Evolutionary conservation across 805 yeast species (phyloP).

Genomic region (Myxozyma vanderwaltii): DNA sequence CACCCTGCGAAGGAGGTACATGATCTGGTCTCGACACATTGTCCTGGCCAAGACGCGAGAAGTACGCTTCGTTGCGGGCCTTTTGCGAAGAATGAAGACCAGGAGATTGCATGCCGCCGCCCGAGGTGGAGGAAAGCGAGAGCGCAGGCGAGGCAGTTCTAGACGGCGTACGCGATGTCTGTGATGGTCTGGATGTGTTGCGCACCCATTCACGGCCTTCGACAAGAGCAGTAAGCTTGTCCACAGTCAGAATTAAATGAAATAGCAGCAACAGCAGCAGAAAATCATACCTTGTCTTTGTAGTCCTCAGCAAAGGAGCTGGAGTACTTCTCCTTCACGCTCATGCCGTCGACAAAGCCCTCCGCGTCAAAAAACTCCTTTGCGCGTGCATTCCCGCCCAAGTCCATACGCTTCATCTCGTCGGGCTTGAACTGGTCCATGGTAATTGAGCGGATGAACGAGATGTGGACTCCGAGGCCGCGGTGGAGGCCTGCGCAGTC

Average conservation of each 20-base stretch:
- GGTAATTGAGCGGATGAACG: constrained; percentile 93
- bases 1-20: constrained; percentile 92
- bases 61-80: constrained; percentile 75
- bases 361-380: constrained; percentile 65
- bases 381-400: constrained; percentile 85
- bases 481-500: constrained; percentile 96
- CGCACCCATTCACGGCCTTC: constrained; percentile 66
- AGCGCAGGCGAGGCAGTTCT: constrained; percentile 27
- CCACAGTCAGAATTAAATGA: background rate
- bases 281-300: constrained; percentile 56
- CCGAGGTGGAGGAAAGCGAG: constrained; percentile 17
- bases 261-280: background rate
- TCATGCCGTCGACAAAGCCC: constrained; percentile 66
- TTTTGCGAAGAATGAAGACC: constrained; percentile 39
- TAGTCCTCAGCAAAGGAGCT: constrained; percentile 94
- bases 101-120: constrained; percentile 28
- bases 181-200: constrained; percentile 21
- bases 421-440: constrained; percentile 98
- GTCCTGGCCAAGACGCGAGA: constrained; percentile 72
- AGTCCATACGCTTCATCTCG: constrained; percentile 84
- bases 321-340: constrained; percentile 76
- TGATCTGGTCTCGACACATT: constrained; percentile 74
- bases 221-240: constrained; percentile 61
- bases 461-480: constrained; percentile 94
- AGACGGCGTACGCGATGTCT: constrained; percentile 9